Evolutionary conservation across 805 yeast genomes (phyloP).

Genomic region (Lachancea kluyveri): DNA sequence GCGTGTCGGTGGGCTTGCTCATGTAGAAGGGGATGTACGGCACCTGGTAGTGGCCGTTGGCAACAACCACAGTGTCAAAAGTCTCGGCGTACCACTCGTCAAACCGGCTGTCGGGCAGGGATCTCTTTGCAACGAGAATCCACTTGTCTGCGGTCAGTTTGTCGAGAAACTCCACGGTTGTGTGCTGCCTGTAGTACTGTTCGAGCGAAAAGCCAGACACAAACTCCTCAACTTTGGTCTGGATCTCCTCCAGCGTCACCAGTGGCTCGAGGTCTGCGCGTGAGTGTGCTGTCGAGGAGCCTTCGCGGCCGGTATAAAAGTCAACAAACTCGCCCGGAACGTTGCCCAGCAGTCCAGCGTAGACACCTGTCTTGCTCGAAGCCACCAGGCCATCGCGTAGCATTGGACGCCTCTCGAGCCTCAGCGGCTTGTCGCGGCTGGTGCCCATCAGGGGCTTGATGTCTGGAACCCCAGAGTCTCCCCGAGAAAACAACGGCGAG

Average conservation of each 20-base stretch:
- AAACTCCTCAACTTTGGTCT: slow-evolving; percentile 6
- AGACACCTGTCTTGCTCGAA: slow-evolving; percentile 14
- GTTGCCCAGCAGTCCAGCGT: slow-evolving; percentile 13
- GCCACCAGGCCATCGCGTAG: slow-evolving; percentile 13
- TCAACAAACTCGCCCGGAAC: slow-evolving; percentile 16
- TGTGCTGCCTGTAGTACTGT: slow-evolving; percentile 8
- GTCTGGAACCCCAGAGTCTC: slow-evolving; percentile 6
- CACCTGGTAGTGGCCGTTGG: slow-evolving; percentile 38
- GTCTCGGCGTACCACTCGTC: slow-evolving; percentile 36
- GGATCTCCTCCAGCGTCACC: slow-evolving; percentile 9
- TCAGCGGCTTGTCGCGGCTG: slow-evolving; percentile 11
- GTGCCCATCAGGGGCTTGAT: slow-evolving; percentile 12
- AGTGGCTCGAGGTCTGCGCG: slow-evolving; percentile 12
- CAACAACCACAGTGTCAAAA: slow-evolving; percentile 35
- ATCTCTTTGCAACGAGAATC: slow-evolving; percentile 23
- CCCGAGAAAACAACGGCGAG: too few relatives aligned
- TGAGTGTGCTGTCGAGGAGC: not conserved
- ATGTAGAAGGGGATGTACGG: slow-evolving; percentile 34
- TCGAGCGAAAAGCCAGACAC: slow-evolving; percentile 6
- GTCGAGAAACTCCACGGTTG: slow-evolving; percentile 16
- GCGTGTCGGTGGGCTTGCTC: slow-evolving; percentile 10
- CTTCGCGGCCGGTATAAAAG: slow-evolving; percentile 7
- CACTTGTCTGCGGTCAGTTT: slow-evolving; percentile 27
- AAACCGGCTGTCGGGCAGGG: slow-evolving; percentile 14
- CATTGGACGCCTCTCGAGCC: slow-evolving; percentile 5